A percentile compares a stretch with the other conserved stretches of the same genome.
Evolutionary conservation across 345 rosid species (phyloP).

Genomic region (Syzygium jambos): DNA sequence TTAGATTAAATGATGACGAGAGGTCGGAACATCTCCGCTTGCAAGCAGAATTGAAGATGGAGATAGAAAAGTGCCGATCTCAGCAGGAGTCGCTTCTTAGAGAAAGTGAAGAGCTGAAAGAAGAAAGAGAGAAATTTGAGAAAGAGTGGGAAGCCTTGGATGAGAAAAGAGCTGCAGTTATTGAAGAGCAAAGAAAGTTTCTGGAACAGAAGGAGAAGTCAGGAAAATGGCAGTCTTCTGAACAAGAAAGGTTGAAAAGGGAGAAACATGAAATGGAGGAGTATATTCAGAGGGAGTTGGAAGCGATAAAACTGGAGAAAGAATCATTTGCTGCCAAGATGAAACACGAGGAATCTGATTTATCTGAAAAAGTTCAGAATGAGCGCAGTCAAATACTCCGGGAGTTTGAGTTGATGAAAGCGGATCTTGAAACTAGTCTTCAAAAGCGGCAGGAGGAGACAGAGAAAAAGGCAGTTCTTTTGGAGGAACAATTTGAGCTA

Average conservation of each 20-base stretch:
- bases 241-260: slow-evolving; percentile 47
- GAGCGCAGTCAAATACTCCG: slow-evolving; percentile 46
- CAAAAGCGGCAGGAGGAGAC: slow-evolving; percentile 35
- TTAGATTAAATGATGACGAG: slow-evolving; percentile 49
- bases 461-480: slow-evolving; percentile 37
- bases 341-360: slow-evolving; percentile 45
- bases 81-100: slow-evolving; percentile 54
- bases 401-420: slow-evolving; percentile 47
- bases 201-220: slow-evolving; percentile 39
- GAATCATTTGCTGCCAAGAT: slow-evolving; percentile 58
- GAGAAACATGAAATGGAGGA: slow-evolving; percentile 45
- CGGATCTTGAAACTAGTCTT: slow-evolving; percentile 32
- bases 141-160: slow-evolving; percentile 74
- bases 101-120: slow-evolving; percentile 57
- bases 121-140: slow-evolving; percentile 65
- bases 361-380: slow-evolving; percentile 40
- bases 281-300: slow-evolving; percentile 37
- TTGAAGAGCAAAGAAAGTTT: slow-evolving; percentile 30
- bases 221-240: slow-evolving; percentile 24
- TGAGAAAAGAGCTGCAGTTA: slow-evolving; percentile 46
- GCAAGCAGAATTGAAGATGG: slow-evolving; percentile 59
- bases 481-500: slow-evolving; percentile 34
- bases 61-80: slow-evolving; percentile 42
- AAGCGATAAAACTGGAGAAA: slow-evolving; percentile 46
- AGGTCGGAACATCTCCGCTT: slow-evolving; percentile 49